Conservation (phyloP, 768 basidiomycete species). For the Glaciozyma antarctica region DNA sequence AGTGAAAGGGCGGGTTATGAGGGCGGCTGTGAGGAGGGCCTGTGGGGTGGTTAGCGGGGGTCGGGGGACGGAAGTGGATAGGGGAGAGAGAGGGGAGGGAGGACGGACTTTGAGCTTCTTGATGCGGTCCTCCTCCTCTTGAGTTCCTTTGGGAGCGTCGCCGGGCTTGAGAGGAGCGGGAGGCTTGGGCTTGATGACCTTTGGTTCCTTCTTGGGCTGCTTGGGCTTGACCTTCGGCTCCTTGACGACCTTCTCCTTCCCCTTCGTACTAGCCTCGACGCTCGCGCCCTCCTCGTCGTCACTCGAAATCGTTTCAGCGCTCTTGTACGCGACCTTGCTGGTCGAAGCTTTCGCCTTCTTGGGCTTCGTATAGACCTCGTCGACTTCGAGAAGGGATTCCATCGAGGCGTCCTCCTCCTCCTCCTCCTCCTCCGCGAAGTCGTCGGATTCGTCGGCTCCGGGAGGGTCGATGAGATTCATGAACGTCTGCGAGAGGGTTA, state of each 20-base stretch:
- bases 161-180: conserved; percentile 4
- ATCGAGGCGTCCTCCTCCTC: too few relatives aligned
- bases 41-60: background rate
- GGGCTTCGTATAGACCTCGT: too few relatives aligned
- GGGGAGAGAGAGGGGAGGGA: too few relatives aligned
- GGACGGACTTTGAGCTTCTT: conserved; percentile 5
- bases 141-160: background rate
- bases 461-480: too few relatives aligned
- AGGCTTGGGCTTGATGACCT: background rate
- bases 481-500: too few relatives aligned
- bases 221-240: too few relatives aligned
- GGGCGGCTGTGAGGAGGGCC: conserved; percentile 5
- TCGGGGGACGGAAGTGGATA: too few relatives aligned
- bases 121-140: conserved; percentile 4
- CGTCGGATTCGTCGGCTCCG: too few relatives aligned
- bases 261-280: background rate
- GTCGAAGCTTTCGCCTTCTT: background rate
- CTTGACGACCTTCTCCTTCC: background rate
- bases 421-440: too few relatives aligned
- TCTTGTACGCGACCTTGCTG: background rate
- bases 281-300: too few relatives aligned
- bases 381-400: too few relatives aligned
- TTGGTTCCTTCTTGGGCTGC: too few relatives aligned
- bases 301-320: background rate
- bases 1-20: conserved; percentile 5